Conservation (phyloP, 805 yeast species). For the Metschnikowia kofuensis region DNA sequence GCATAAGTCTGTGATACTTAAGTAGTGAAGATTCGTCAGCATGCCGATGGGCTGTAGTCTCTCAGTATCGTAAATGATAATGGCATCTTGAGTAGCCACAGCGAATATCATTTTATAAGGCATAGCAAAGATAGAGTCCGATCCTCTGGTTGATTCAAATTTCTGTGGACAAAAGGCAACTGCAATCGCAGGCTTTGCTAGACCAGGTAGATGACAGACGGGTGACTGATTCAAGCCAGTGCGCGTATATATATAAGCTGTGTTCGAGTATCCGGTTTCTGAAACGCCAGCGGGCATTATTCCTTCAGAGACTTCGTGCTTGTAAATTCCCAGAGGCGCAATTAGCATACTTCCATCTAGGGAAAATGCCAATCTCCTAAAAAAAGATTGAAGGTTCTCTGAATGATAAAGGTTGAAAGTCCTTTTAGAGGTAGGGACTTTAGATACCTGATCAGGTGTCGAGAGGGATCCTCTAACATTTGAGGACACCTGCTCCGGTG, state of each 20-base stretch:
- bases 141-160: constrained; percentile 30
- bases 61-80: constrained; percentile 79
- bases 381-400: constrained; percentile 86
- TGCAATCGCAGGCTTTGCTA: constrained; percentile 81
- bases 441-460: constrained; percentile 4
- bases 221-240: constrained; percentile 68
- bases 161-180: constrained; percentile 70
- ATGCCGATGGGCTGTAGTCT: constrained; percentile 64
- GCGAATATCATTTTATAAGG: constrained; percentile 87
- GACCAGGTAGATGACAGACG: constrained; percentile 72
- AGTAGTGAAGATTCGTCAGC: constrained; percentile 79
- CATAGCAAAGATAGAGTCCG: constrained; percentile 45
- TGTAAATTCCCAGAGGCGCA: constrained; percentile 69
- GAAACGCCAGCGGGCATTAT: constrained; percentile 4
- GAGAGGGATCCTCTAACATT: not conserved
- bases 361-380: constrained; percentile 79
- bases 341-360: constrained; percentile 85
- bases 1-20: constrained; percentile 80
- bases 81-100: constrained; percentile 86
- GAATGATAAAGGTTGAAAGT: constrained; percentile 59
- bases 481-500: not conserved
- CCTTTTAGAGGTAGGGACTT: not conserved
- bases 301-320: constrained; percentile 13
- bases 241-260: constrained; percentile 79
- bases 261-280: constrained; percentile 40